Conservation (phyloP, 1,139 yeast species). For the Kodamaea suecica region DNA sequence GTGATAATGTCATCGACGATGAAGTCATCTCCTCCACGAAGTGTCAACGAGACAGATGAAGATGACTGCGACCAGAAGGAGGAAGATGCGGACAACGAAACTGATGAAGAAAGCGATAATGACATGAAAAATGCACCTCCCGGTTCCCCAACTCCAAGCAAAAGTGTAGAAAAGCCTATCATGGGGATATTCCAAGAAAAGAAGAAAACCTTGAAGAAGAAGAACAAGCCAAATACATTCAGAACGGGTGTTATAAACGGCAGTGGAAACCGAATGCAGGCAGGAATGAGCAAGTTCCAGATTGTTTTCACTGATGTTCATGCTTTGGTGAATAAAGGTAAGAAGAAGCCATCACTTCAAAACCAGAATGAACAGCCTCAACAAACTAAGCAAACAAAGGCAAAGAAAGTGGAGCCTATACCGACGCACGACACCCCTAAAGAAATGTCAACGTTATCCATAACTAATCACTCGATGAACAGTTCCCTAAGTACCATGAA, state of each 20-base stretch:
- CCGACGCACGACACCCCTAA: neutral
- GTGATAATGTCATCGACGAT: slow-evolving; percentile 21
- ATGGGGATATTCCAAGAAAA: slow-evolving; percentile 46
- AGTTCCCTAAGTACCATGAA: slow-evolving; percentile 11
- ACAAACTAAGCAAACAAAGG: neutral
- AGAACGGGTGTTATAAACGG: slow-evolving; percentile 15
- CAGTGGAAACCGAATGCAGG: slow-evolving; percentile 30
- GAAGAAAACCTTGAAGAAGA: slow-evolving; percentile 15
- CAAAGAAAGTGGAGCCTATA: slow-evolving; percentile 4
- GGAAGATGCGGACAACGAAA: slow-evolving; percentile 8
- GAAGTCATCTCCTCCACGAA: slow-evolving; percentile 9
- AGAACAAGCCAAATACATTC: slow-evolving; percentile 31
- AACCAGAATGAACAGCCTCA: slow-evolving; percentile 1
- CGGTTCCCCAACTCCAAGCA: slow-evolving; percentile 44
- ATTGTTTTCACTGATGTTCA: slow-evolving; percentile 52
- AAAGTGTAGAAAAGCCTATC: slow-evolving; percentile 27
- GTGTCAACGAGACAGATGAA: slow-evolving; percentile 3
- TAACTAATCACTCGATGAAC: slow-evolving; percentile 19
- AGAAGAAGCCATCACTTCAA: slow-evolving; percentile 22
- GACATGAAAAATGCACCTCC: slow-evolving; percentile 16
- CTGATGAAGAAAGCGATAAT: slow-evolving; percentile 5
- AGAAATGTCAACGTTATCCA: slow-evolving; percentile 5
- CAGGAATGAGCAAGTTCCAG: slow-evolving; percentile 50
- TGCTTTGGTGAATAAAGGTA: slow-evolving; percentile 39
- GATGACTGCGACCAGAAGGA: slow-evolving; percentile 8